Conservation (phyloP, 331 rosid species). For the Cydonia oblonga region DNA sequence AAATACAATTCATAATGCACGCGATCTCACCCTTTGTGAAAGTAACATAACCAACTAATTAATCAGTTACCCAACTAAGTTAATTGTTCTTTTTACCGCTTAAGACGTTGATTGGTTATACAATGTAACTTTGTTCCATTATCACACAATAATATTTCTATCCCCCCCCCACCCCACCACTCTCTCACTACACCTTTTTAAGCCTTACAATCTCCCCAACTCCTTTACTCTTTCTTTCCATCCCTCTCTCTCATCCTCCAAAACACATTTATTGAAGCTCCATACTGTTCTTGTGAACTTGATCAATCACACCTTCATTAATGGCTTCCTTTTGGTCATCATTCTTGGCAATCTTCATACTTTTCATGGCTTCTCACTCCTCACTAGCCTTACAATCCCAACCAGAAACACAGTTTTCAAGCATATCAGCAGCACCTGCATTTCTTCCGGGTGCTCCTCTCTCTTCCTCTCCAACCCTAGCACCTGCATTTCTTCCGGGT, state of each 20-base stretch:
- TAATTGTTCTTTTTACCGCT: too few relatives aligned
- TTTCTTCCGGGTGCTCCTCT: constrained; percentile 21
- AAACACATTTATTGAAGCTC: neutral
- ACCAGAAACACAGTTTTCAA: constrained; percentile 10
- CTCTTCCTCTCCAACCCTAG: constrained; percentile 16
- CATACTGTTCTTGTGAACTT: neutral
- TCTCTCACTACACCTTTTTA: constrained; percentile 1
- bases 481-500: too few relatives aligned
- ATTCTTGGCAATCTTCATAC: constrained; percentile 6
- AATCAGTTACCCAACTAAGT: neutral
- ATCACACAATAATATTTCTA: neutral
- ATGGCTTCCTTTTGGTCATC: constrained; percentile 27
- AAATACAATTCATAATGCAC: neutral
- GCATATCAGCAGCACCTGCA: constrained; percentile 47
- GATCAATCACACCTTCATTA: constrained; percentile 10
- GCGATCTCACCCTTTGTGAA: too few relatives aligned
- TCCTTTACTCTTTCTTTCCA: neutral
- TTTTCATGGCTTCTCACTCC: constrained; percentile 6
- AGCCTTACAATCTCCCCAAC: neutral
- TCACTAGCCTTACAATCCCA: constrained; percentile 10
- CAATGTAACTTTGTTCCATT: neutral
- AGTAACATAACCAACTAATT: neutral
- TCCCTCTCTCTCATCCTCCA: neutral
- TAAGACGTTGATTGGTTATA: neutral
- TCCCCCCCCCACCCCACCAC: constrained; percentile 26